Base-by-base conservation (phyloP, 768 basidiomycete genomes). In the Tylopilus sp. region DNA sequence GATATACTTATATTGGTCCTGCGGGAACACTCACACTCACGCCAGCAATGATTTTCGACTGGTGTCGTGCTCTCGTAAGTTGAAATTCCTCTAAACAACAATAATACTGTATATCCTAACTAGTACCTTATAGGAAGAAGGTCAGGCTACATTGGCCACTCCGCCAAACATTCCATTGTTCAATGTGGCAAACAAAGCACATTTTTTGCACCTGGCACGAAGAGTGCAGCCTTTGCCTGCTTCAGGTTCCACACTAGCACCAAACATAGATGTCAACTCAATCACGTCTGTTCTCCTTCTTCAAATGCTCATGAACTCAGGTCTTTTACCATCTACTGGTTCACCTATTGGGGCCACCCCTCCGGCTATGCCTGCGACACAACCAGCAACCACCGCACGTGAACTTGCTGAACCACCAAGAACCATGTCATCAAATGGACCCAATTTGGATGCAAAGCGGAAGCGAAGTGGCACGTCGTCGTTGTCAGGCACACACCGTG, bases 91-190 rank as follows among this genome's bases (percentile, higher is more conserved):
- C n/a, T n/a, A n/a, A n/a, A n/a, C n/a, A n/a, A n/a, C n/a, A n/a
- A n/a, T n/a, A n/a, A n/a, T n/a, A n/a, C n/a, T n/a, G n/a, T n/a
- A n/a, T n/a, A n/a, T n/a, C n/a, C n/a, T n/a, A n/a, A n/a, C n/a
- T n/a, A n/a, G n/a, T n/a, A n/a, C 6, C 14, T 34, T 47, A 26
- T 6, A 54, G 59, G 46, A 60, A 1, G 53, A 51, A 30, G 52
- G 50, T 3, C 36, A 36, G 6, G 53, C 59, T 16, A 60, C 1
- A 1, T n/a, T 57, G n/a, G 19, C 5, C 2, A 42, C 6, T 0
- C 53, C 13, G 0, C 53, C 44, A 1, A 59, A 59, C 40, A 48
- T 59, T 3, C 7, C 13, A 1, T 56, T 41, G 1, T 59, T 59
- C 31, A n/a, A 56, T 17, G 2, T 40, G 2, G 43, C 19, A 0